These are phyloP conservation scores for Polyplosphaeria fusca DNA, from an alignment of 495 filamentous ascomycete species.

Conservation along the genomic window DNA sequence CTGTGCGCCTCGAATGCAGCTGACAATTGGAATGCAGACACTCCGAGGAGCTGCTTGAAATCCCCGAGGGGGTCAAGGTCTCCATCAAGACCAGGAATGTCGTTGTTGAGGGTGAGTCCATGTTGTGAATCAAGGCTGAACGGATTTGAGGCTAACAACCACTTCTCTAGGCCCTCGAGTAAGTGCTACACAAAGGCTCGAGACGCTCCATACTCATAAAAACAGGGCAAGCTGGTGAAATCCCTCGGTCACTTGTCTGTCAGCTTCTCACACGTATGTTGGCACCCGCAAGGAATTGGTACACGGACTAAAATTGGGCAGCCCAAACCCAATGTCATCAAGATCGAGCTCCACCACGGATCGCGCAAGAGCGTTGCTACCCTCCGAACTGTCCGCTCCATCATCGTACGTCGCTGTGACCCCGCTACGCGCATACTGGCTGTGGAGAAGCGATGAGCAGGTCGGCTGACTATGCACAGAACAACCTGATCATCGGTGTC, in stretches of 20 bases:
- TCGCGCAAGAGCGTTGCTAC: constrained; percentile 94
- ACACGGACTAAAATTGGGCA: constrained; percentile 73
- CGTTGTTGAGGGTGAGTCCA: constrained; percentile 93
- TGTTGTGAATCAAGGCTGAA: too few species aligned
- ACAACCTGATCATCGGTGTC: constrained; percentile 96
- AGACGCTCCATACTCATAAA: neutral
- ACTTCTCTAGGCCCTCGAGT: constrained; percentile 25
- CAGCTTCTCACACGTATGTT: constrained; percentile 62
- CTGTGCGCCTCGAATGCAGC: too few species aligned
- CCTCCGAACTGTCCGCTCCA: constrained; percentile 91
- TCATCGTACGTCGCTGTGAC: constrained; percentile 56
- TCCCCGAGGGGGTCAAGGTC: constrained; percentile 93
- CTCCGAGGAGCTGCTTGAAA: constrained; percentile 85
- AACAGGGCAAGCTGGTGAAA: constrained; percentile 83
- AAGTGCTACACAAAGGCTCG: constrained; percentile 10
- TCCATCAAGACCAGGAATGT: constrained; percentile 89
- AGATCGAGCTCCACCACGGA: constrained; percentile 97
- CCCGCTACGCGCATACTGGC: neutral
- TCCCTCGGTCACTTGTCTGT: constrained; percentile 92
- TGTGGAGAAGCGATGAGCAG: neutral
- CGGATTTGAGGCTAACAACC: too few species aligned
- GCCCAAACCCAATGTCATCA: constrained; percentile 75
- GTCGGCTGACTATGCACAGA: constrained; percentile 36
- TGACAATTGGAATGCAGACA: constrained; percentile 68
- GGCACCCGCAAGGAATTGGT: neutral